Percentiles rank a stretch among this genome's conserved stretches.
phyloP scores from a whole-genome alignment of 2,329 filamentous ascomycete species.

The Aspergillus ochraceus region DNA sequence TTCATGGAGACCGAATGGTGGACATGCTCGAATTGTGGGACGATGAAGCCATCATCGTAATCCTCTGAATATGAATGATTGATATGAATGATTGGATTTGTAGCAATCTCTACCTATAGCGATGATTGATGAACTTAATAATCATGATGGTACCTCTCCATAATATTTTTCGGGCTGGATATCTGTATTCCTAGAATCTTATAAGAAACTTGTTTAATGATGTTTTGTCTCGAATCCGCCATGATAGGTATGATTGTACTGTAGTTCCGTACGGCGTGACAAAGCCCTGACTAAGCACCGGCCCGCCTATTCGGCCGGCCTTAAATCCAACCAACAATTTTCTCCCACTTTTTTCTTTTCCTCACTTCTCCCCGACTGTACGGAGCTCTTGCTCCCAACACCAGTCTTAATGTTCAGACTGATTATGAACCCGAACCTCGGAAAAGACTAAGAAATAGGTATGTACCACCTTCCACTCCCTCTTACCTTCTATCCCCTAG shows the following conservation, averaged over 20 bases:
- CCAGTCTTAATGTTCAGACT: not conserved
- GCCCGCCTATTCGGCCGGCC: conserved; percentile 4
- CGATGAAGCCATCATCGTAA: conserved; percentile 57
- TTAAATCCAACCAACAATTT: conserved; percentile 2
- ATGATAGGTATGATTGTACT: too few relatives aligned
- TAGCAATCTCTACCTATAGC: not conserved
- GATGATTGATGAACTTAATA: not conserved
- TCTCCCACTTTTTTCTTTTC: conserved; percentile 6
- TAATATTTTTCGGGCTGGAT: not conserved
- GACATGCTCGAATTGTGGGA: conserved; percentile 62
- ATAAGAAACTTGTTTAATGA: not conserved
- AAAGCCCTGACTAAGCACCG: conserved; percentile 9
- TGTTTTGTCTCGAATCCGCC: not conserved
- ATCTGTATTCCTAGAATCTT: not conserved
- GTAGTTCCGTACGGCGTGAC: not conserved
- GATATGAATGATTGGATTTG: not conserved
- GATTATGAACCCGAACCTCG: not conserved
- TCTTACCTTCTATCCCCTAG: not conserved
- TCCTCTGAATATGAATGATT: not conserved
- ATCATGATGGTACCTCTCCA: not conserved
- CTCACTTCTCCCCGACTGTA: not conserved
- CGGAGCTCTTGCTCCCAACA: not conserved
- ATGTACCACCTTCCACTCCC: not conserved
- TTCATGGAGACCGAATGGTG: conserved; percentile 67
- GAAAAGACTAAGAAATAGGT: not conserved